Evolutionary conservation across 2,329 filamentous ascomycete species (phyloP), one percentile per base, ranked within the genome.

Genomic region (Venturia aucupariae): DNA sequence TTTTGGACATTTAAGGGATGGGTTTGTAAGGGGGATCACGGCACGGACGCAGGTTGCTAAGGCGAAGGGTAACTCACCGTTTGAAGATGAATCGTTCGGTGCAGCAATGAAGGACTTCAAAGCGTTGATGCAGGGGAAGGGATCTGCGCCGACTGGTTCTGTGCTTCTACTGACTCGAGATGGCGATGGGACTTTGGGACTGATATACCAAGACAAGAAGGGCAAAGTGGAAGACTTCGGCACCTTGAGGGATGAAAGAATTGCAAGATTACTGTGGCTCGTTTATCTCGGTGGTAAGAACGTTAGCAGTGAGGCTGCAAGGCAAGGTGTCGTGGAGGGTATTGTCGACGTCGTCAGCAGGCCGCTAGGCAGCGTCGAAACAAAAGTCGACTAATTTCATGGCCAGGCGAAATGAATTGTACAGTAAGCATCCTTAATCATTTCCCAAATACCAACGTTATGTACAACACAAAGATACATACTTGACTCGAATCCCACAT

Each of bases 1-100:
- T 75, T 97, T 97, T 76, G 86, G 88, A 68, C 94, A 99, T 75
- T 76, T 99, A 67, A 85, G 93, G 48, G 94, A 99, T 72, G 94
- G 90, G 0, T 95, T 92, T 79, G 90, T 97, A 66, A 85, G 92
- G 6, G 89, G 90, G 27, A 88, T 99, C 68, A 89, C 90, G 63
- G 87, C 84, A 10, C 85, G 89, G 41, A 87, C 88, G 2, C 81
- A 86, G 67, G 80, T 81, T 27, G 79, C 80, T 0, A 80, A 82
- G 46, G 78, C 82, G 62, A 75, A 75, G 8, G 72, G 75, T 2
- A 76, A 79, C 65, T 71, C 73, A 13, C 80, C 84, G 66, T 86
- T 85, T 73, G 81, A 84, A 30, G 89, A 93, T 68, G 90, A 94
- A 67, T 80, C 79, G 0, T 97, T 97, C 71, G 90, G 90, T 17